These are phyloP conservation scores for Ophiostoma quercus DNA, from an alignment of 2,329 filamentous ascomycete genomes.

Conservation along the genomic window DNA sequence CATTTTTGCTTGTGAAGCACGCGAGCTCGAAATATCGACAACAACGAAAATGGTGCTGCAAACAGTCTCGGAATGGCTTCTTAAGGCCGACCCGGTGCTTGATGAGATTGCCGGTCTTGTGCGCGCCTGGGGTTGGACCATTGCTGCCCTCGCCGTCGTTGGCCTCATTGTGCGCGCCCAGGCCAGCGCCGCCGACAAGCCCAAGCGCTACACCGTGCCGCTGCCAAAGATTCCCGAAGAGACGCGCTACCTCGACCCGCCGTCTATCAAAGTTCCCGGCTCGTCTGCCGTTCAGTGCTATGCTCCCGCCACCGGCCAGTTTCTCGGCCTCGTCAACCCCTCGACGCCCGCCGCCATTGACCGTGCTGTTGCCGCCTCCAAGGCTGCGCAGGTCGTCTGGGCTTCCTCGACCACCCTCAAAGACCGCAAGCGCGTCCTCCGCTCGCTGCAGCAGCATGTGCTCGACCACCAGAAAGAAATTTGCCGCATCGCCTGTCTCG, in stretches of 20 bases:
- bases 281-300: slow-evolving; percentile 74
- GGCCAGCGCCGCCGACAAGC: slow-evolving; percentile 32
- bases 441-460: slow-evolving; percentile 73
- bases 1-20: slow-evolving; percentile 12
- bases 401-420: slow-evolving; percentile 67
- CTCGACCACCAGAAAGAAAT: slow-evolving; percentile 87
- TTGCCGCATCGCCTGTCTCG: slow-evolving; percentile 76
- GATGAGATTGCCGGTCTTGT: slow-evolving; percentile 10
- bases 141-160: slow-evolving; percentile 15
- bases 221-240: slow-evolving; percentile 57
- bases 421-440: slow-evolving; percentile 71
- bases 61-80: slow-evolving; percentile 16
- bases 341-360: slow-evolving; percentile 74
- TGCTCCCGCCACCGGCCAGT: slow-evolving; percentile 80
- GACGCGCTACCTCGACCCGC: slow-evolving; percentile 36
- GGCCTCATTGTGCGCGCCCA: slow-evolving; percentile 30
- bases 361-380: slow-evolving; percentile 66
- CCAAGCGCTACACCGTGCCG: slow-evolving; percentile 56
- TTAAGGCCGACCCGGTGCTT: slow-evolving; percentile 19
- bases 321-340: slow-evolving; percentile 74
- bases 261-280: slow-evolving; percentile 46
- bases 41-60: slow-evolving; percentile 20
- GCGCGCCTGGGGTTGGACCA: slow-evolving; percentile 21
- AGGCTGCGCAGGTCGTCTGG: slow-evolving; percentile 72
- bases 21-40: not conserved